phyloP scores from a whole-genome alignment of 306 rosid genomes.

The Vigna hirtella region DNA sequence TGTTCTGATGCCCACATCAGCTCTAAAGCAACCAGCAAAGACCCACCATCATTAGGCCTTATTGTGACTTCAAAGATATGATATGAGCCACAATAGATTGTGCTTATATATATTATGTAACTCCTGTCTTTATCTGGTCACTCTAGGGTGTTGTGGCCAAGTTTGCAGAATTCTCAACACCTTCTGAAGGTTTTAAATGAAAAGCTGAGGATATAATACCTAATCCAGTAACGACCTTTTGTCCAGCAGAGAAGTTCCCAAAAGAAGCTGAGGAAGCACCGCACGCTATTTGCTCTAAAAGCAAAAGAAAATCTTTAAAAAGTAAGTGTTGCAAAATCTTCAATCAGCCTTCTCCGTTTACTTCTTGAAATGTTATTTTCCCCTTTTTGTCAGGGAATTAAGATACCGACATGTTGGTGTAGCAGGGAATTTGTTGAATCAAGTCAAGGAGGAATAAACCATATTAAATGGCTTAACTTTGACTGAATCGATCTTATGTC shows the following conservation, averaged over 20 bases:
- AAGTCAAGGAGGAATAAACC: conserved; percentile 33
- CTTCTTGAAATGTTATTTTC: conserved; percentile 8
- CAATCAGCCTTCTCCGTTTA: conserved; percentile 41
- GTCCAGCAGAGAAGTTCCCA: conserved; percentile 59
- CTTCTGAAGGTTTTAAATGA: conserved; percentile 46
- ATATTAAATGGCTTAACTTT: conserved; percentile 32
- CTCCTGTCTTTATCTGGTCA: conserved; percentile 65
- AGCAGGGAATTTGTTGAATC: conserved; percentile 39
- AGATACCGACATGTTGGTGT: conserved; percentile 41
- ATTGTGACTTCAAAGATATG: conserved; percentile 32
- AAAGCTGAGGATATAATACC: conserved; percentile 61
- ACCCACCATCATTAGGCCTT: conserved; percentile 48
- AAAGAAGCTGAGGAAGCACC: conserved; percentile 55
- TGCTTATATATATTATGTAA: conserved; percentile 40
- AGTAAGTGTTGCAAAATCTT: conserved; percentile 45
- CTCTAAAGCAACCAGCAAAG: conserved; percentile 74
- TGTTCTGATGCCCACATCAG: conserved; percentile 52
- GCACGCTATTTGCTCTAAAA: conserved; percentile 54
- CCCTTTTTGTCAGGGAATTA: conserved; percentile 24
- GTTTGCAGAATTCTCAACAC: conserved; percentile 53
- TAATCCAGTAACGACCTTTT: conserved; percentile 50
- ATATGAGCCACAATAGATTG: conserved; percentile 39
- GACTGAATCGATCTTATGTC: conserved; percentile 26
- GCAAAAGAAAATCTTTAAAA: conserved; percentile 45
- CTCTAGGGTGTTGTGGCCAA: conserved; percentile 59